Conservation (phyloP, 345 rosid genomes). For the Euphorbia pulcherrima region DNA sequence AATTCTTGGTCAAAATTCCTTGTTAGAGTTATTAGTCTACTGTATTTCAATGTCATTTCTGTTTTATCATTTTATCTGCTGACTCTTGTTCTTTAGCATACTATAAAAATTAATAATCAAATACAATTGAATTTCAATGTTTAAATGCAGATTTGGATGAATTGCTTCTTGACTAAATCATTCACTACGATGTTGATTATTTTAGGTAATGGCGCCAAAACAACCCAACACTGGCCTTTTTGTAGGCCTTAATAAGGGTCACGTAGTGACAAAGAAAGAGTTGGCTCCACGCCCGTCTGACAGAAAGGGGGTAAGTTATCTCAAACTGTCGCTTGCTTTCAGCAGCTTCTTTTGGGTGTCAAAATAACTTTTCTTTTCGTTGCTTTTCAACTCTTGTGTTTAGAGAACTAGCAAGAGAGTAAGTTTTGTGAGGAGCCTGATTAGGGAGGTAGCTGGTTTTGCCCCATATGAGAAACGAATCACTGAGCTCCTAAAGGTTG, state of each 20-base stretch:
- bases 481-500: conserved; percentile 71
- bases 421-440: conserved; percentile 53
- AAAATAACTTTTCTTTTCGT: neutral
- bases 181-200: neutral
- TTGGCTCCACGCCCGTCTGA: conserved; percentile 34
- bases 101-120: neutral
- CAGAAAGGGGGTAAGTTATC: conserved; percentile 39
- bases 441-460: conserved; percentile 71
- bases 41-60: neutral
- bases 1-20: neutral
- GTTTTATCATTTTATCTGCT: neutral
- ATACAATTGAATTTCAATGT: neutral
- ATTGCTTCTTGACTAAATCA: neutral
- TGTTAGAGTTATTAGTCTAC: neutral
- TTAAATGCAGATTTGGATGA: neutral
- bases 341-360: neutral
- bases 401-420: conserved; percentile 76
- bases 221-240: conserved; percentile 40
- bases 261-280: conserved; percentile 37
- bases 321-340: neutral
- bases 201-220: conserved; percentile 40
- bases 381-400: neutral
- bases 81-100: no score
- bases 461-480: conserved; percentile 84
- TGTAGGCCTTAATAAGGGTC: conserved; percentile 42